Conservation (phyloP, 78 protist genomes). For the Emiliania huxleyi region DNA sequence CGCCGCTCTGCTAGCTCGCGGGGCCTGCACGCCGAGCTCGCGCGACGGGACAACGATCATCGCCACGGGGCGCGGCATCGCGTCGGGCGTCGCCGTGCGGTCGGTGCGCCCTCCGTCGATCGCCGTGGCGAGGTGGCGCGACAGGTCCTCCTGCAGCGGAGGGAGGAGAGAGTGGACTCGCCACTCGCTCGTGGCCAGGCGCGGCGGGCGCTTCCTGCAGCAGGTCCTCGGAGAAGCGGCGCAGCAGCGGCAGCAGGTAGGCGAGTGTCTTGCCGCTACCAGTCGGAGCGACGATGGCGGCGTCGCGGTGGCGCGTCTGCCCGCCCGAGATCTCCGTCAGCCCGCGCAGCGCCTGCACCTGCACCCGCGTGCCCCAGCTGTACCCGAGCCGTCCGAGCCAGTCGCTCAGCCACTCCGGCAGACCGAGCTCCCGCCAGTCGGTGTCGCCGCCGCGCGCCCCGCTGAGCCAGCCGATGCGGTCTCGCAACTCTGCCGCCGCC, state of each 20-base stretch:
- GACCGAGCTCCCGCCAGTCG: neutral
- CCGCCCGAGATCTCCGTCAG: neutral
- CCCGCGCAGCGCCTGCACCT: neutral
- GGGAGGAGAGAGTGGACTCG: too few relatives aligned
- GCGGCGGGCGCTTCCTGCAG: too few relatives aligned
- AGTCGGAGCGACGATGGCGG: neutral
- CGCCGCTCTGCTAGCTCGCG: too few relatives aligned
- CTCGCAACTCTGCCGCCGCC: neutral
- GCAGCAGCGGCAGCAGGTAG: neutral
- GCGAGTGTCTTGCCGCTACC: neutral
- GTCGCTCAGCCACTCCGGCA: neutral
- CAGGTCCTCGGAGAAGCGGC: neutral
- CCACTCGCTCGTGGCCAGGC: too few relatives aligned
- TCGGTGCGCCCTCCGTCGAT: neutral
- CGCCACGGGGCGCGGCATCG: neutral
- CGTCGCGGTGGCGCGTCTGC: neutral
- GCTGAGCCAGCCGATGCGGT: neutral
- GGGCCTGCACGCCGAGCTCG: conserved; percentile 5
- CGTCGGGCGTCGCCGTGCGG: neutral
- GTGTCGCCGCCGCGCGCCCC: neutral
- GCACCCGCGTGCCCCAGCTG: neutral
- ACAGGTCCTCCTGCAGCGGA: neutral
- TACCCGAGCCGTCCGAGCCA: neutral
- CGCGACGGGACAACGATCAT: neutral
- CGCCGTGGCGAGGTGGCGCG: neutral